Base-by-base conservation (phyloP, 2,329 filamentous ascomycete species). In the Beauveria rudraprayagi region DNA sequence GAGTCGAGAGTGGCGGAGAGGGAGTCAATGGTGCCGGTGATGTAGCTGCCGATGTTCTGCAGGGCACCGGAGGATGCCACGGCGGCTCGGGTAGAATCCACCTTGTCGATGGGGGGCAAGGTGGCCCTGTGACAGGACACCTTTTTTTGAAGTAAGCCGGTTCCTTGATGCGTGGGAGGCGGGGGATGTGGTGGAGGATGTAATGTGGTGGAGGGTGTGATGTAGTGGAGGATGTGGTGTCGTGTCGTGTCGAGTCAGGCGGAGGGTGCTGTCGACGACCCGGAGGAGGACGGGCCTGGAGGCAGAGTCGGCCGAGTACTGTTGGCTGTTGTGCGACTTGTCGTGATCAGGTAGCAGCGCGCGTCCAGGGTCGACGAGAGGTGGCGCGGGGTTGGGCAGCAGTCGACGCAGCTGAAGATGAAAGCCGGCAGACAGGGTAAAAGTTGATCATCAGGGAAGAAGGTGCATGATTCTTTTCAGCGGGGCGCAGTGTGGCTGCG, bases 11-110 rank as follows among this genome's bases (percentile, higher is more conserved):
- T 76, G 65, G 73, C 72, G 65, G 78, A 78, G 57, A 86, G 71
- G 60, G 79, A 78, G 64, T 73, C 70, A 66, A 83, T 66, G 62
- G 80, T 80, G 63, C 76, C 78, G 71, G 83, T 80, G 69, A 87
- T 71, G 73, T 84, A 84, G 70, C 79, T 80, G 68, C 78, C 79
- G 72, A 82, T 77, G 75, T 81, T 84, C 76, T 81, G 81, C 71
- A 84, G 73, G 76, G 82, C 84, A 84, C 83, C 83, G 73, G 80
- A 78, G 70, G 83, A 84, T 82, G 82, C 83, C 81, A 80, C 77
- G 70, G 76, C 70, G 72, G 75, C 76, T 74, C 80, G 77, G 75
- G 75, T 74, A 72, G 83, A 85, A 84, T 82, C 83, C 83, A 86
- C 82, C 74, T 85, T 86, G 81, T 74, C 77, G 75, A 72, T 69